A percentile compares a stretch with the other conserved stretches of the same genome.
Evolutionary conservation across 306 rosid genomes (phyloP).

Genomic region (Oemleria cerasiformis): DNA sequence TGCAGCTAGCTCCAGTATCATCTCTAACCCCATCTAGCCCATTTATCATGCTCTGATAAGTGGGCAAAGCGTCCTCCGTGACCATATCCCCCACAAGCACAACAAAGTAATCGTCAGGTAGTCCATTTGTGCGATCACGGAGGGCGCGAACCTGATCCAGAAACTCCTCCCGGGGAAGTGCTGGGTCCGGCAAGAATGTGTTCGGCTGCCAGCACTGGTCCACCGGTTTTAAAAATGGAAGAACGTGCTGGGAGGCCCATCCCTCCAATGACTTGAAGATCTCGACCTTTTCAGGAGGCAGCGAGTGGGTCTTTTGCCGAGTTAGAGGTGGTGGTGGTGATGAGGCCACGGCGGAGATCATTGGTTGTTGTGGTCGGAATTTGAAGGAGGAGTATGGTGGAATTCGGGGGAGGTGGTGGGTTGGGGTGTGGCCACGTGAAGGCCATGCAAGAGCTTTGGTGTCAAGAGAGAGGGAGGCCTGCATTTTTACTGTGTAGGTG

Average conservation of each 20-base stretch:
- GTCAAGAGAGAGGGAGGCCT: conserved; percentile 15
- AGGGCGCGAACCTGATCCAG: conserved; percentile 45
- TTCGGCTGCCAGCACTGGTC: conserved; percentile 70
- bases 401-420: conserved; percentile 9
- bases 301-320: conserved; percentile 30
- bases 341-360: conserved; percentile 15
- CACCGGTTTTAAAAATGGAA: conserved; percentile 62
- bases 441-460: conserved; percentile 15
- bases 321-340: conserved; percentile 1
- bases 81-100: conserved; percentile 68
- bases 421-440: conserved; percentile 2
- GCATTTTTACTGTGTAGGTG: conserved; percentile 10
- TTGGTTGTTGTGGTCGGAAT: not conserved
- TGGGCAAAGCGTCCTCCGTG: conserved; percentile 83
- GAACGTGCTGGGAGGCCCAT: conserved; percentile 50
- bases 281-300: conserved; percentile 50
- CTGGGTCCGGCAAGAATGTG: conserved; percentile 51
- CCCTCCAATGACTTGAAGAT: conserved; percentile 52
- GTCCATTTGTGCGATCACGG: conserved; percentile 57
- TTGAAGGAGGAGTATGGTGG: conserved; percentile 6
- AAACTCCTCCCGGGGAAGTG: conserved; percentile 40
- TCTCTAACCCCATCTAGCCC: conserved; percentile 66
- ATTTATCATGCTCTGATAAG: conserved; percentile 70
- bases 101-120: conserved; percentile 73
- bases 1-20: conserved; percentile 50